Evolutionary conservation across 129 eudicot genomes (phyloP).

Genomic region (Chrysanthemum lavandulifolium): DNA sequence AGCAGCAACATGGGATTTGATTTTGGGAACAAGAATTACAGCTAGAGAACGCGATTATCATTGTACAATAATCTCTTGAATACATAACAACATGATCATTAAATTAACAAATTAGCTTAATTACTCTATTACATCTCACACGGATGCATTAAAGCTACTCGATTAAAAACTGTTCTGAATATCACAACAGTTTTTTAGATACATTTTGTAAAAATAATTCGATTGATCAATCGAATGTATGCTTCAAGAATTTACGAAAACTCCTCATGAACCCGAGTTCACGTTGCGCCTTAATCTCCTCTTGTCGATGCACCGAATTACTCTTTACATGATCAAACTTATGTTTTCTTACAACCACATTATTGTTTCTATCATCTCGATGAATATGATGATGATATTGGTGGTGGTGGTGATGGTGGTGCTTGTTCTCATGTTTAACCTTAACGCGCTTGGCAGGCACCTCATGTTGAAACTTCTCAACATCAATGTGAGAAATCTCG

Average conservation of each 20-base stretch:
- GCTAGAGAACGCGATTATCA: background rate
- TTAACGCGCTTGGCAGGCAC: background rate
- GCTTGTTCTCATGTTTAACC: background rate
- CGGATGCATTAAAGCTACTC: slow-evolving; percentile 22
- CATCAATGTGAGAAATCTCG: background rate
- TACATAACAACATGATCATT: slow-evolving; percentile 8
- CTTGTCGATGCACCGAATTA: slow-evolving; percentile 3
- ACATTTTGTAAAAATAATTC: slow-evolving; percentile 10
- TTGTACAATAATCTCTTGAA: background rate
- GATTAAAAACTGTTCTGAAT: slow-evolving; percentile 19
- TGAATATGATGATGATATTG: background rate
- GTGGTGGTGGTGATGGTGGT: slow-evolving; percentile 4
- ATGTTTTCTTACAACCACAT: slow-evolving; percentile 10
- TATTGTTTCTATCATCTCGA: background rate
- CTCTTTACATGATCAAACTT: slow-evolving; percentile 8
- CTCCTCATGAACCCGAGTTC: slow-evolving; percentile 28
- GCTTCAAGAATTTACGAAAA: slow-evolving; percentile 32
- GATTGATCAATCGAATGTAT: slow-evolving; percentile 18
- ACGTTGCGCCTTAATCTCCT: slow-evolving; percentile 13
- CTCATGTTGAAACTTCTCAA: background rate
- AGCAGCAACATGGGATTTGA: slow-evolving; percentile 7
- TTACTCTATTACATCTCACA: slow-evolving; percentile 30
- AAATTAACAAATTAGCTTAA: slow-evolving; percentile 26
- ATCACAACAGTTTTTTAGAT: slow-evolving; percentile 24
- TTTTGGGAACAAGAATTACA: slow-evolving; percentile 21